Base-by-base conservation (phyloP, 2,329 filamentous ascomycete genomes). In the Coniella vitis region DNA sequence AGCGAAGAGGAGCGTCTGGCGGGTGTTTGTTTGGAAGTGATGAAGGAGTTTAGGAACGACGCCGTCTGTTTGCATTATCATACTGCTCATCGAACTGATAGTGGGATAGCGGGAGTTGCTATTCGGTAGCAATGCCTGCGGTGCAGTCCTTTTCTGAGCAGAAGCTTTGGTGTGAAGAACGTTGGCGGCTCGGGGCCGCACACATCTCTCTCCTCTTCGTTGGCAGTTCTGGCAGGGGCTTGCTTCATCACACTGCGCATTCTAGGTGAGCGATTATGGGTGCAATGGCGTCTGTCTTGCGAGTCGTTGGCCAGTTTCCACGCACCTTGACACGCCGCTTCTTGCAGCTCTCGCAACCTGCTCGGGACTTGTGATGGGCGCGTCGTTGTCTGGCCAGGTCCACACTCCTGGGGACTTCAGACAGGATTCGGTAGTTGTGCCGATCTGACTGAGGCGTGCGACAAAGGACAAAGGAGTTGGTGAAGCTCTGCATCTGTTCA, bases 281-380 rank as follows among this genome's bases (percentile, higher is more conserved):
- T 7, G 34, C 13, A 36, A 36, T 5, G 25, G 10, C 5, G 10
- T 29, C 10, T 1, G 13, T 25, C 8, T 4, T n/a, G 7, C n/a
- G 21, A 14, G 25, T 16, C 14, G 7, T 13, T 22, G 5, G 21
- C 14, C 4, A 32, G 20, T n/a, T 29, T 17, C 13, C 31, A 51
- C 38, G 14, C 31, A 59, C 58, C 46, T 59, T 59, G 7, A 60
- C 56, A n/a, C 57, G 51, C 17, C 58, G 54, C 38, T 49, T 56
- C 40, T 49, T 57, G 42, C 58, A 60, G 17, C 53, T 60, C 14
- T 54, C 52, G 29, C 57, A 59, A 1, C 58, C 58, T 7, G 38
- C 35, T 22, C 45, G 49, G 4, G 57, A 60, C 34, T 60, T 60
- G 4, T 37, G 49, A 21, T 60, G 58, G 14, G 49, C 40, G 5